Evolutionary conservation across 768 basidiomycete species (phyloP).

Genomic region (Tylopilus subfusipes): DNA sequence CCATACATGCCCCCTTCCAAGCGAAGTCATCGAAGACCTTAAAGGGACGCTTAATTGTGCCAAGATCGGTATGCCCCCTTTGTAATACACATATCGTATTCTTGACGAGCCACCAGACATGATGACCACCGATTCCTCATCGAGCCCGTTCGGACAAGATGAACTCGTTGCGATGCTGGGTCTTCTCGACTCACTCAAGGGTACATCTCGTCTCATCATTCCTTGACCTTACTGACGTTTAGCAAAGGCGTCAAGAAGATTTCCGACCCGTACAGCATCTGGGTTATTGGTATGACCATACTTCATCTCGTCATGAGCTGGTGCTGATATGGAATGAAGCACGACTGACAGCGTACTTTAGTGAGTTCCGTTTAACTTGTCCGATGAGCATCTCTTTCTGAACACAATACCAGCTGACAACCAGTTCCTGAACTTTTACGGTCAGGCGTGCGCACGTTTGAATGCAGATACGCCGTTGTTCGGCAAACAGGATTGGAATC

Average conservation of each 20-base stretch:
- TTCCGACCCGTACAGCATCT: conserved; percentile 1
- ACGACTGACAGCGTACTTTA: conserved; percentile 10
- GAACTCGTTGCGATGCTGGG: conserved; percentile 11
- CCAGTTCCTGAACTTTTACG: conserved; percentile 12
- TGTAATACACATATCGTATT: neutral
- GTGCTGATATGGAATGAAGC: conserved; percentile 2
- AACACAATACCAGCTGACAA: conserved; percentile 3
- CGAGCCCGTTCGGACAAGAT: conserved; percentile 13
- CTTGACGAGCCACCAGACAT: conserved; percentile 2
- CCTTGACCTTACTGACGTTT: neutral
- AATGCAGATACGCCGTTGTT: conserved; percentile 9
- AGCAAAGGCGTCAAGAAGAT: neutral
- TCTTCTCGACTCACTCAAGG: conserved; percentile 12
- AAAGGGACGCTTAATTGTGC: conserved; percentile 15
- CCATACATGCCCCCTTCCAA: conserved; percentile 2
- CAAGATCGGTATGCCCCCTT: conserved; percentile 4
- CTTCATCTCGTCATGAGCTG: neutral
- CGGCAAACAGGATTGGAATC: conserved; percentile 6
- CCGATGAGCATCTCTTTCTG: neutral
- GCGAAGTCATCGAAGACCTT: conserved; percentile 3
- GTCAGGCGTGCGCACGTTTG: conserved; percentile 12
- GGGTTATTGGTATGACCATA: conserved; percentile 9
- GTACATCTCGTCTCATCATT: neutral
- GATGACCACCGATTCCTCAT: conserved; percentile 16
- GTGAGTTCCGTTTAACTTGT: neutral